Percentiles rank a stretch among this genome's conserved stretches.
Conservation (phyloP, 306 rosid genomes). For the Phaseolus lunatus region DNA sequence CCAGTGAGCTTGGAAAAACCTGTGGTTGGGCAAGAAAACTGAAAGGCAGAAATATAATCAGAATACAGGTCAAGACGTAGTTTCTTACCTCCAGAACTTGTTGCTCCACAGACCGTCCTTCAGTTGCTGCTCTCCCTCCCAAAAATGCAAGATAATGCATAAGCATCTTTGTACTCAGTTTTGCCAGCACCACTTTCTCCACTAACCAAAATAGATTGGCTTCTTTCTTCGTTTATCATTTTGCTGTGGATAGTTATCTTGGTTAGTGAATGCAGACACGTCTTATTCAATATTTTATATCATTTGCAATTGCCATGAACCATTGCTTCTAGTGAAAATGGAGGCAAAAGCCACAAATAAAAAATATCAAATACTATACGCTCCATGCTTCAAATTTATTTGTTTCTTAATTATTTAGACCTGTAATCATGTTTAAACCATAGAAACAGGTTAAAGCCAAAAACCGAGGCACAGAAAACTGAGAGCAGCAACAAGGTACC, state of each 20-base stretch:
- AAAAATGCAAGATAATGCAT: constrained; percentile 92
- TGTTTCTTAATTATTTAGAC: neutral
- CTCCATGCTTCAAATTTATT: neutral
- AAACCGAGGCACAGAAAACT: constrained; percentile 23
- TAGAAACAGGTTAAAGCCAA: constrained; percentile 1
- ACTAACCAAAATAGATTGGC: constrained; percentile 96
- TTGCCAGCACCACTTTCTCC: constrained; percentile 99
- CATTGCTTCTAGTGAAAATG: constrained; percentile 21
- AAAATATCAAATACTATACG: neutral
- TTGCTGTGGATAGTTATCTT: constrained; percentile 55
- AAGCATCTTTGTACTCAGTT: constrained; percentile 98
- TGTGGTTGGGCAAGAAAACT: neutral
- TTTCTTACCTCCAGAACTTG: constrained; percentile 85
- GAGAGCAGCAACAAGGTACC: constrained; percentile 60
- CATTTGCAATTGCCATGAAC: neutral
- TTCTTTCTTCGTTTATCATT: constrained; percentile 79
- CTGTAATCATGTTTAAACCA: neutral
- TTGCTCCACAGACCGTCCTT: constrained; percentile 92
- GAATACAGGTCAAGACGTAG: neutral
- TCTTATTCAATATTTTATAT: constrained; percentile 21
- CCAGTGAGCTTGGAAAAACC: no score
- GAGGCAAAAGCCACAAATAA: neutral
- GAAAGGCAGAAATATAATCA: neutral
- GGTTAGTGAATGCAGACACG: constrained; percentile 19
- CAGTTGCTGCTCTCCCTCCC: constrained; percentile 86